Conservation (phyloP, 306 rosid genomes). For the Mimosa bimucronata region DNA sequence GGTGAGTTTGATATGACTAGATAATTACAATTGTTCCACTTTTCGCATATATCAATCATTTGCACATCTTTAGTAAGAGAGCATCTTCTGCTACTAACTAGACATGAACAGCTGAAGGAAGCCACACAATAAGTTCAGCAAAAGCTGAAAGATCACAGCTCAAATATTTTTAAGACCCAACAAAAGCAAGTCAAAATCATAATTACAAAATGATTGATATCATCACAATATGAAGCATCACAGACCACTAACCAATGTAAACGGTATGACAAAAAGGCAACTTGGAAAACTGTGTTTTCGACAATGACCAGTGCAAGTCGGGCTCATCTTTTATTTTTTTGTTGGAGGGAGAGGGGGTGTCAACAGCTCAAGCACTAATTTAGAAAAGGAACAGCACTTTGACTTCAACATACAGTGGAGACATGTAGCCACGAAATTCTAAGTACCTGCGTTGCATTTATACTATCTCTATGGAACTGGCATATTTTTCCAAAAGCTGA, state of each 20-base stretch:
- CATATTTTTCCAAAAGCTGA: conserved; percentile 96
- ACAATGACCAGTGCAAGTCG: conserved; percentile 13
- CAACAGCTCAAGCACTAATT: not conserved
- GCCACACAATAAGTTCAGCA: too few relatives aligned
- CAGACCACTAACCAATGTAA: not conserved
- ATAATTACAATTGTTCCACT: not conserved
- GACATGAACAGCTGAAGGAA: too few relatives aligned
- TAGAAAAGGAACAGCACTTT: not conserved
- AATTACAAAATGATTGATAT: too few relatives aligned
- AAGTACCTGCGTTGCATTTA: conserved; percentile 88
- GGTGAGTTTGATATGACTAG: not conserved
- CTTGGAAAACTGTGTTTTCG: not conserved
- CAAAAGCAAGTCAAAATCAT: too few relatives aligned
- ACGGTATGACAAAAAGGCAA: too few relatives aligned
- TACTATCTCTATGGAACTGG: conserved; percentile 84
- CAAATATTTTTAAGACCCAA: too few relatives aligned
- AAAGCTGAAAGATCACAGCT: too few relatives aligned
- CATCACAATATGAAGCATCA: conserved; percentile 15
- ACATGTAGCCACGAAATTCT: conserved; percentile 18
- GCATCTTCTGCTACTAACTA: not conserved
- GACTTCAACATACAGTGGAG: conserved; percentile 13
- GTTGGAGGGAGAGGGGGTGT: not conserved
- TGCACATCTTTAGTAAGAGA: not conserved
- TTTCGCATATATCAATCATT: not conserved
- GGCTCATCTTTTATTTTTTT: too few relatives aligned